Base-by-base conservation (phyloP, 106 monocot species). In the Acorus calamus region DNA sequence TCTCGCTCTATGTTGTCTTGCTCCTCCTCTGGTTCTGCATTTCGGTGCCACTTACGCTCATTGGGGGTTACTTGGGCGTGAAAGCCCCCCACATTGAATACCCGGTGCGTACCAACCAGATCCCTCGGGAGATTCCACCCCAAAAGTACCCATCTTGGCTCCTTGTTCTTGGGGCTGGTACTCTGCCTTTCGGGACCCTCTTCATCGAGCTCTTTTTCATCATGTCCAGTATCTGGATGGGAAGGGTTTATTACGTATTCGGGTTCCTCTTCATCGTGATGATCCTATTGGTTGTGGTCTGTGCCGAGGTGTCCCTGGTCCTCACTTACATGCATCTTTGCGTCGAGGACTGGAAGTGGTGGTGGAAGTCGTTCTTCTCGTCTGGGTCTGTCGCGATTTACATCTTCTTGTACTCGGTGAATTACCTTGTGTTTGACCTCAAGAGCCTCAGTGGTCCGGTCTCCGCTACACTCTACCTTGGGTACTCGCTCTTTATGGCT, bases 191-290 rank as follows among this genome's bases (percentile, higher is more conserved):
- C 58, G 82, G 77, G 48, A 82, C 82, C 11, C 74, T 82, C 10
- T 82, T 82, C 74, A 78, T 82, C 52, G 82, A 82, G 71, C 74
- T 82, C 9, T 74, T 82, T 70, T 82, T 82, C 66, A 82, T 82
- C 28, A 77, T 82, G 77, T 82, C 82, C 2, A 78, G 77, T 64
- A 42, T 82, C 8, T 82, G 82, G 82, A 77, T 82, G 77, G 77
- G 82, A 8, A 66, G 77, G 2, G 77, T 82, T 10, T 82, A 82
- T 66, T 78, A 83, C 49, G 83, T 83, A 7, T 78, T 83, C 13
- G 83, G 83, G 3, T 83, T 83, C 56, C 72, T 83, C 56, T 76
- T 83, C 63, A 57, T 83, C 10, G 82, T 82, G 46, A 44, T 80
- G 55, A 69, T 77, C 62, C 82, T 87, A 55, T 71, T 87, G 3